Evolutionary conservation across 345 rosid species (phyloP), one percentile per base, ranked within the genome.

Genomic region (Brassica rapa): DNA sequence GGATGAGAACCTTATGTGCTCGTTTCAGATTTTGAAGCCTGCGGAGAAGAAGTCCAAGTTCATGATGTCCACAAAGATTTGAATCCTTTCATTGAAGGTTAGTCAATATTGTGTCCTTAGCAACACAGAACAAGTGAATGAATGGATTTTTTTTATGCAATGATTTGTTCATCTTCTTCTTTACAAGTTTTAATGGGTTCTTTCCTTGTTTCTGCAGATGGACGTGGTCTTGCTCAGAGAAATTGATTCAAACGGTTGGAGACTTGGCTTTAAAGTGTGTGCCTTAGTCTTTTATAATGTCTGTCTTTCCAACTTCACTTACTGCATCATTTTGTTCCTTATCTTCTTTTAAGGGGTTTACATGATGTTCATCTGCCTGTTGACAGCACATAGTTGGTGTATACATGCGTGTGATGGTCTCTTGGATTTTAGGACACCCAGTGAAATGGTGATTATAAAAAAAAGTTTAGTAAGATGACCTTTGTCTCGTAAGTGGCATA

Each of bases 1-100:
- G 24, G 60, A 53, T 7, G 60, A 53, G 60, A 53, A 53, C 24
- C 60, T 53, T 16, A 53, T 53, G 60, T 53, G 60, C 10, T 53
- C 60, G 60, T 53, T 53, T 53, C 60, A 53, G 60, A 53, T 53
- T 53, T 16, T 53, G 10, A 53, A 53, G 60, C 60, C 60, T 5
- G 60, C 60, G 4, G 60, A 53, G 60, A 53, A 53, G 60, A 53
- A 53, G 11, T 0, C 60, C 10, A 53, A 53, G 24, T 53, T 53
- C 60, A 16, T 53, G 60, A 53, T 53, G 60, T 53, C 60, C 60
- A 53, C 24, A 53, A 53, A 53, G 60, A 53, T 53, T 53, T 53
- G 60, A 51, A 53, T 53, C 60, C 4, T 53, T 16, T 6, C 60
- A 15, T 53, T 53, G 3, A 7, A 51, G 60, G 60, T 53, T 53